Base-by-base conservation (phyloP, 345 rosid species). In the Euclidium syriacum region DNA sequence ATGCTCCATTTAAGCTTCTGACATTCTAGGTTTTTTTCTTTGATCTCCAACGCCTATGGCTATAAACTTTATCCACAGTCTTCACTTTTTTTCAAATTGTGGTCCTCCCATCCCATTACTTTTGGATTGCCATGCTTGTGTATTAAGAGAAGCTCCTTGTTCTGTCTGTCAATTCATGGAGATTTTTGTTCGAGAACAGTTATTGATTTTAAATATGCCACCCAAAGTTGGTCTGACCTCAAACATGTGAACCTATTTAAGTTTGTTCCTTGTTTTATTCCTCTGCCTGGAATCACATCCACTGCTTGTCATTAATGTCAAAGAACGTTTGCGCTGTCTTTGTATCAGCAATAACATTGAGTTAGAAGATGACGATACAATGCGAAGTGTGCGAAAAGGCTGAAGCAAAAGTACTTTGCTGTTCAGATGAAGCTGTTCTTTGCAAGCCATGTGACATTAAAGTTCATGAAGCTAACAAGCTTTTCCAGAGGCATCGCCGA, bases 391-490 rank as follows among this genome's bases (percentile, higher is more conserved):
- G 78, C n/a, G 78, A 77, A 15, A 66, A 50, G 36, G 75, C 73
- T 8, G 80, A 73, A 68, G 80, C 78, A n/a, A 60, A 65, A 75
- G 70, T 77, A 38, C 51, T 73, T 3, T 77, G 80, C 33, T 77
- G 73, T 42, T 72, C 80, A 10, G 78, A 77, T 58, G 75, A 77
- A 67, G 75, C 73, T 40, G 78, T 63, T 48, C 75, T 77, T 60
- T 77, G 80, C 23, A 73, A 62, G 64, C 68, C 63, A n/a, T 77
- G 78, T 41, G 81, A 77, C 67, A 39, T 36, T 46, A 65, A 58
- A 5, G 41, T 77, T n/a, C 80, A 77, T 54, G 72, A 68, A 16
- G 75, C 75, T 49, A 77, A 76, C 65, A 68, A 64, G 57, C 9
- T 76, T 32, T 70, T 51, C 43, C 63, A 53, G n/a, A 70, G 68